These are phyloP conservation scores for Oxytropis ochrocephala DNA, from an alignment of 306 rosid species.

Conservation along the genomic window DNA sequence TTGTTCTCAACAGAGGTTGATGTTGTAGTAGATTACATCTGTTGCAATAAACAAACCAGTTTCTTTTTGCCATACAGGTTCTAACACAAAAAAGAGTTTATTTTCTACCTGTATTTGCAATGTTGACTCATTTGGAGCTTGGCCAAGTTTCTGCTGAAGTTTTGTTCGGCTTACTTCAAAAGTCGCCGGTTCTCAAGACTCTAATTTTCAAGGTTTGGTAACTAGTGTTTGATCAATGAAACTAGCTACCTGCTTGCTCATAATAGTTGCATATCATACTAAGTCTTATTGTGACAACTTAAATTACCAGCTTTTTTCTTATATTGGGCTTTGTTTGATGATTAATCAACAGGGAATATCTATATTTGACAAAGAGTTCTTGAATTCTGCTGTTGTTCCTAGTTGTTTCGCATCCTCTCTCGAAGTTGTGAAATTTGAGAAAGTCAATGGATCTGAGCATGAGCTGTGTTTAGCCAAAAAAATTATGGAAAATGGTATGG, in stretches of 20 bases:
- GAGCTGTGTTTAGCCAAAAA: conserved; percentile 11
- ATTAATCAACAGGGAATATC: background rate
- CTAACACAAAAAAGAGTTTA: background rate
- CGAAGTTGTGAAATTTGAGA: background rate
- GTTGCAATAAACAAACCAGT: background rate
- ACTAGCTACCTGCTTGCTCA: background rate
- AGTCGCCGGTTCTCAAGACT: background rate
- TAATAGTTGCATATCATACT: background rate
- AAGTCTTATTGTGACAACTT: background rate
- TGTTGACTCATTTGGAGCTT: background rate
- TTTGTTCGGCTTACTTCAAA: background rate
- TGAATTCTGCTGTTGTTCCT: background rate
- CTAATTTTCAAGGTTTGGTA: conserved; percentile 7
- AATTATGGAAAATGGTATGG: conserved; percentile 7
- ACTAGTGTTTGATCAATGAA: background rate
- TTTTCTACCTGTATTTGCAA: background rate
- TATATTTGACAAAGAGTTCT: background rate
- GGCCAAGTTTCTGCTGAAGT: background rate
- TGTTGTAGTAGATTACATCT: background rate
- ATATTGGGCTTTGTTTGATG: background rate
- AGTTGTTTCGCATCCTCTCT: background rate
- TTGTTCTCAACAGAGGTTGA: background rate
- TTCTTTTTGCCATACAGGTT: background rate
- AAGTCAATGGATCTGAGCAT: background rate
- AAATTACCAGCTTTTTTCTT: background rate